A percentile compares a stretch with the other conserved stretches of the same genome.
These are phyloP conservation scores for Acanthamoeba rhysodes DNA, from an alignment of 208 protist genomes.

Conservation along the genomic window DNA sequence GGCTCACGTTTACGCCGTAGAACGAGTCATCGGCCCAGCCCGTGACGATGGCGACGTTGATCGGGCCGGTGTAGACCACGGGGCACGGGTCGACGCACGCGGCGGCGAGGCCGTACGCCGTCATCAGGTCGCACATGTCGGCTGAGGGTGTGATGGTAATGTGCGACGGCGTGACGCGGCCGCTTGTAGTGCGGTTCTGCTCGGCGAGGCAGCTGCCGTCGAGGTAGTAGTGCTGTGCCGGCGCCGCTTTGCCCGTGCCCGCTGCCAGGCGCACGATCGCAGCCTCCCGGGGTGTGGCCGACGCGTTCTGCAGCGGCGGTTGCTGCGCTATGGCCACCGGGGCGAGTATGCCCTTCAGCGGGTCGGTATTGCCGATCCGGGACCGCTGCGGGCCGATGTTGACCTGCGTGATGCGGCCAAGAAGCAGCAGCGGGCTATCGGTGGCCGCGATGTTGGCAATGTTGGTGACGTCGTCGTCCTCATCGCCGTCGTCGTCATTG, in stretches of 20 bases:
- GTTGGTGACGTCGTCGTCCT: neutral
- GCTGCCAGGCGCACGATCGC: slow-evolving; percentile 8
- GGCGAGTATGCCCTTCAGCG: slow-evolving; percentile 19
- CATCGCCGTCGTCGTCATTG: neutral
- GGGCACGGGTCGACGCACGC: slow-evolving; percentile 15
- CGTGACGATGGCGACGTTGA: slow-evolving; percentile 56
- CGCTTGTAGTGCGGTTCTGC: neutral
- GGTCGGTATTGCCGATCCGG: neutral
- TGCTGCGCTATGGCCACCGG: slow-evolving; percentile 43
- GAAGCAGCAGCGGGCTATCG: slow-evolving; percentile 9
- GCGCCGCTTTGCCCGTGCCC: neutral
- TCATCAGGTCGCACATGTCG: slow-evolving; percentile 16
- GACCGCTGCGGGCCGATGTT: slow-evolving; percentile 9
- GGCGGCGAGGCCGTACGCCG: neutral
- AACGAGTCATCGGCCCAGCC: slow-evolving; percentile 63
- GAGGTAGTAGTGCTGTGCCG: slow-evolving; percentile 62
- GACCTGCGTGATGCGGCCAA: neutral
- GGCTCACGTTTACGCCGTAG: neutral
- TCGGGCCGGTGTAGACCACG: slow-evolving; percentile 39
- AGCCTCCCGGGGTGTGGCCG: neutral
- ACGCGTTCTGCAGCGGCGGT: neutral
- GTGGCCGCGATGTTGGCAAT: slow-evolving; percentile 9
- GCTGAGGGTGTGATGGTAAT: neutral
- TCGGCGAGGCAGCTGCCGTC: slow-evolving; percentile 35
- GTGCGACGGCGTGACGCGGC: neutral